Evolutionary conservation across 1,284 basidiomycete genomes (phyloP), one percentile per base, ranked within the genome.

Genomic region (Trichosporon coremiiforme): DNA sequence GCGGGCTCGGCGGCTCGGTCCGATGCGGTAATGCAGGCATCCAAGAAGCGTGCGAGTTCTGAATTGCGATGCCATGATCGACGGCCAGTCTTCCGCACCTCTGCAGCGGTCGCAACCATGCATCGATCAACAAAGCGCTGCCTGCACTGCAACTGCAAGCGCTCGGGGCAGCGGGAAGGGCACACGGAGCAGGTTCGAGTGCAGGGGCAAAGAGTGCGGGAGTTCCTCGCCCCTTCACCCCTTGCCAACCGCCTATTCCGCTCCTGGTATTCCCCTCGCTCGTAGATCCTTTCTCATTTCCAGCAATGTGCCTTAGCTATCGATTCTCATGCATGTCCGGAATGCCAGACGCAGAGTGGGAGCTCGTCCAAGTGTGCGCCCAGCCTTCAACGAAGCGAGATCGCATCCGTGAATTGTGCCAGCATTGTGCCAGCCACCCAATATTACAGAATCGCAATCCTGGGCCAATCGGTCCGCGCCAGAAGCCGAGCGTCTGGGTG

Each of bases 151-250:
- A n/a, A n/a, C n/a, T n/a, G n/a, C n/a, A n/a, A n/a, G n/a, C n/a
- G n/a, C 33, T 38, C 36, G 36, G 12, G 53, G 29, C 15, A 5
- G 7, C 6, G 1, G 41, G 41, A n/a, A 17, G 15, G 41, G 41
- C 15, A 38, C 36, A 10, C 6, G 10, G 33, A 33, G 36, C 35
- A 60, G 57, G 57, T 60, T 60, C 57, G 17, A 33, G 57, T 60
- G 57, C 57, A 60, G 57, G 57, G 57, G 31, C 57, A 60, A 35
- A n/a, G 31, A 13, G 57, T 17, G 41, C 41, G 57, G 57, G 22
- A 31, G 53, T 25, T 29, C 29, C 53, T 25, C 10, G 10, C 25
- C 53, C 25, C 53, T n/a, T 55, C 10, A 25, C 6, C 22, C 41
- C 10, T 2, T n/a, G 17, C 15, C 41, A 33, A 33, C 33, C 8